Evolutionary conservation across 345 rosid genomes (phyloP).

Genomic region (Euphorbia peplus): DNA sequence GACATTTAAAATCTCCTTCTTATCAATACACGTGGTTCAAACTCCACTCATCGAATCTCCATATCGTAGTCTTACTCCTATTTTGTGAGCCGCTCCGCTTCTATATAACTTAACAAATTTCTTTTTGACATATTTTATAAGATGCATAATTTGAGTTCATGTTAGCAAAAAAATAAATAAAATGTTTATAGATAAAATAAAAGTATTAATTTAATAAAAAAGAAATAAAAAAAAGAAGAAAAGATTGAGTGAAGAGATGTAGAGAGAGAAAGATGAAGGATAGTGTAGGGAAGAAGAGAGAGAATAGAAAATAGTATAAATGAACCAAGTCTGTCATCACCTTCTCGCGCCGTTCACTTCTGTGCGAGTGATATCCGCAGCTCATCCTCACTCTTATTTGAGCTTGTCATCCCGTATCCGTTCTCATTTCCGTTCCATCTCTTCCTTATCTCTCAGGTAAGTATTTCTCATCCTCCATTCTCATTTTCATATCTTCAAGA

Average conservation of each 20-base stretch:
- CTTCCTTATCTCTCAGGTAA: slow-evolving; percentile 9
- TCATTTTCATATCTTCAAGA: not conserved
- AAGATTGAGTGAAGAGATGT: not conserved
- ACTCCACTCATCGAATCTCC: no score
- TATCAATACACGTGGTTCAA: no score
- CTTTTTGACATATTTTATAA: no score
- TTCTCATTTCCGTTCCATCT: not conserved
- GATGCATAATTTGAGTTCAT: no score
- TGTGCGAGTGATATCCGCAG: not conserved
- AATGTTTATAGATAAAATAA: no score
- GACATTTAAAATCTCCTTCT: no score
- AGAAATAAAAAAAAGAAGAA: not conserved
- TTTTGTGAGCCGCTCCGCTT: no score
- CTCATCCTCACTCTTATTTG: not conserved
- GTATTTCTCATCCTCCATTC: not conserved
- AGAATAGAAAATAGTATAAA: not conserved
- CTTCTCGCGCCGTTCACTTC: slow-evolving; percentile 13
- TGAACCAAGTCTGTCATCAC: slow-evolving; percentile 17
- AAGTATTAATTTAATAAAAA: no score
- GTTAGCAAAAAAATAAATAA: no score
- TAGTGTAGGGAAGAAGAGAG: not conserved
- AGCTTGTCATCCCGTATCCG: slow-evolving; percentile 4
- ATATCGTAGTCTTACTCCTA: no score
- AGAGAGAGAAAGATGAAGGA: not conserved
- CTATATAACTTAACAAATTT: no score